phyloP scores from a whole-genome alignment of 768 basidiomycete genomes.

The Porpolomopsis calyptriformis region DNA sequence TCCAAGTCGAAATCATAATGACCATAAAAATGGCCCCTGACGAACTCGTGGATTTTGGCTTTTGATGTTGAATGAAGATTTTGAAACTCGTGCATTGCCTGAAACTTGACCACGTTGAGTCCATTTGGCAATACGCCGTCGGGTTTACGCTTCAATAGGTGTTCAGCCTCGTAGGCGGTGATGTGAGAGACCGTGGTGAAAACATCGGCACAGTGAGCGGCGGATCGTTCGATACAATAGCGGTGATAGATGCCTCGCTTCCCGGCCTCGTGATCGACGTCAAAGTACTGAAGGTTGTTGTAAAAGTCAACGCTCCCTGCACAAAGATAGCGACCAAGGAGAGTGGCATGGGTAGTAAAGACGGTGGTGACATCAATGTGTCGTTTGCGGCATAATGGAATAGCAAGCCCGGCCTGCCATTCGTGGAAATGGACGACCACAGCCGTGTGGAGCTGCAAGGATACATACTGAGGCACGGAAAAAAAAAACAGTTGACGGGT shows the following conservation, averaged over 20 bases:
- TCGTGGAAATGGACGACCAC: constrained; percentile 99
- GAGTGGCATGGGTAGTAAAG: constrained; percentile 97
- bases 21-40: constrained; percentile 96
- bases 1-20: constrained; percentile 95
- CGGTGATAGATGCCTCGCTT: constrained; percentile 97
- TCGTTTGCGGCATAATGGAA: constrained; percentile 88
- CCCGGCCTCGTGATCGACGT: constrained; percentile 98
- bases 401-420: constrained; percentile 97
- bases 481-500: background rate
- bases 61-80: constrained; percentile 89
- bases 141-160: constrained; percentile 92
- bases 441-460: constrained; percentile 71
- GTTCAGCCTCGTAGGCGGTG: constrained; percentile 95
- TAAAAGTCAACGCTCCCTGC: constrained; percentile 98
- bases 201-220: constrained; percentile 93
- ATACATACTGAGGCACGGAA: constrained; percentile 49
- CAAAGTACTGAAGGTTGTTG: constrained; percentile 99
- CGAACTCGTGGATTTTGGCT: constrained; percentile 97
- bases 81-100: constrained; percentile 99
- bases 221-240: constrained; percentile 94
- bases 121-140: constrained; percentile 97
- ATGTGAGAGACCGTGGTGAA: constrained; percentile 98
- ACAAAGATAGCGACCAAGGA: constrained; percentile 96
- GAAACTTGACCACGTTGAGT: constrained; percentile 96
- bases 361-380: constrained; percentile 98